Percentiles rank a stretch among this genome's conserved stretches.
These are phyloP conservation scores for Gomphus bonarii DNA, from an alignment of 1,284 basidiomycete genomes.

Conservation along the genomic window DNA sequence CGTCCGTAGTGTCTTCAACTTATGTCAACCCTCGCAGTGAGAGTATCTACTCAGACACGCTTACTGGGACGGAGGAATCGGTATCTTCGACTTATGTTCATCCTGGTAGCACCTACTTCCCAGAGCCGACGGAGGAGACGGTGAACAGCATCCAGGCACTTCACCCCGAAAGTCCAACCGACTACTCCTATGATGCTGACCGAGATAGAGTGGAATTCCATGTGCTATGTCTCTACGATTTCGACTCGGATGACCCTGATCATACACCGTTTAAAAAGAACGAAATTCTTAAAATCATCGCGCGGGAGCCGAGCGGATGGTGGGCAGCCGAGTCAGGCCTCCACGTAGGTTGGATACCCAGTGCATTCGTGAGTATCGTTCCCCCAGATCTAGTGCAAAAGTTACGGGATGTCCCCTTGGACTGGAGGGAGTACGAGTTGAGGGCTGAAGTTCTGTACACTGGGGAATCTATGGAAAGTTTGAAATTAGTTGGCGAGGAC, in stretches of 20 bases:
- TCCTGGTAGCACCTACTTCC: constrained; percentile 2
- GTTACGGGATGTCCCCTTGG: constrained; percentile 8
- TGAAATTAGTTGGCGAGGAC: not conserved
- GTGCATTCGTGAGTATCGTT: constrained; percentile 40
- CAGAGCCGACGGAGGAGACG: not conserved
- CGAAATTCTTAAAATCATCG: constrained; percentile 57
- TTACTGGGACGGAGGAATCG: not conserved
- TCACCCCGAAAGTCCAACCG: not conserved
- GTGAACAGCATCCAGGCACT: not conserved
- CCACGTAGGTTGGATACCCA: constrained; percentile 62
- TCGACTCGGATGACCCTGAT: constrained; percentile 45
- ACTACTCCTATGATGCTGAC: not conserved
- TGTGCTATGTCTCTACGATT: constrained; percentile 59
- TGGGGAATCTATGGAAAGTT: constrained; percentile 3
- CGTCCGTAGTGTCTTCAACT: not conserved
- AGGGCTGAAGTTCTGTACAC: constrained; percentile 14
- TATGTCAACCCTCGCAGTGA: constrained; percentile 1
- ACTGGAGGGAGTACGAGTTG: constrained; percentile 20
- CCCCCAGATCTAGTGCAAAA: constrained; percentile 33
- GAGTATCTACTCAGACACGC: no score
- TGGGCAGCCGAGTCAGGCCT: constrained; percentile 49
- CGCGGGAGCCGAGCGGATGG: constrained; percentile 64
- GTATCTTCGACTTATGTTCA: constrained; percentile 3
- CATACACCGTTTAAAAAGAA: constrained; percentile 53
- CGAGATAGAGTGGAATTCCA: constrained; percentile 25